These are phyloP conservation scores for Syzygium jambos DNA, from an alignment of 345 rosid genomes.

Conservation along the genomic window DNA sequence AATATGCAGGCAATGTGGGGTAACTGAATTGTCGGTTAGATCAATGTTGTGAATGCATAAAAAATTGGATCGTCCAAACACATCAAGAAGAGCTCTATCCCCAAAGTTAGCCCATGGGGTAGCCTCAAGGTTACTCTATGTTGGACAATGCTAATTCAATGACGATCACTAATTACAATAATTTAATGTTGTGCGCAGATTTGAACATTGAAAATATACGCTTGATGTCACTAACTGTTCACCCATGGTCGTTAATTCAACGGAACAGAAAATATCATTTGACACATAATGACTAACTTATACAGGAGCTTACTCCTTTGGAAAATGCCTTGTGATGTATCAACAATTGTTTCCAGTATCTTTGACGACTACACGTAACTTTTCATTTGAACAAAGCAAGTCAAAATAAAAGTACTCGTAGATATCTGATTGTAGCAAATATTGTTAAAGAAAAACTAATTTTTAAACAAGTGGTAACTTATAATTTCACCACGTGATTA, in stretches of 20 bases:
- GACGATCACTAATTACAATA: neutral
- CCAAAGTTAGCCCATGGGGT: neutral
- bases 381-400: too few relatives aligned
- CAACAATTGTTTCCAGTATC: neutral
- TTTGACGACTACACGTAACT: neutral
- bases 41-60: neutral
- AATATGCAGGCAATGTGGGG: neutral
- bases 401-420: too few relatives aligned
- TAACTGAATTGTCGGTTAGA: neutral
- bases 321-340: neutral
- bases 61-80: neutral
- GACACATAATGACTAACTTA: too few relatives aligned
- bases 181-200: neutral
- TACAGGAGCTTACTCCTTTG: too few relatives aligned
- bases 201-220: too few relatives aligned
- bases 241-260: too few relatives aligned
- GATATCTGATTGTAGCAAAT: too few relatives aligned
- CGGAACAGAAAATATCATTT: too few relatives aligned
- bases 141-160: neutral
- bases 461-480: too few relatives aligned
- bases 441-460: too few relatives aligned
- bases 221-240: neutral
- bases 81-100: neutral
- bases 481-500: too few relatives aligned
- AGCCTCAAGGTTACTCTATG: neutral